A percentile compares a stretch with the other conserved stretches of the same genome.
These are phyloP conservation scores for Porcisia deanei DNA, from an alignment of 208 protist genomes.

Conservation along the genomic window DNA sequence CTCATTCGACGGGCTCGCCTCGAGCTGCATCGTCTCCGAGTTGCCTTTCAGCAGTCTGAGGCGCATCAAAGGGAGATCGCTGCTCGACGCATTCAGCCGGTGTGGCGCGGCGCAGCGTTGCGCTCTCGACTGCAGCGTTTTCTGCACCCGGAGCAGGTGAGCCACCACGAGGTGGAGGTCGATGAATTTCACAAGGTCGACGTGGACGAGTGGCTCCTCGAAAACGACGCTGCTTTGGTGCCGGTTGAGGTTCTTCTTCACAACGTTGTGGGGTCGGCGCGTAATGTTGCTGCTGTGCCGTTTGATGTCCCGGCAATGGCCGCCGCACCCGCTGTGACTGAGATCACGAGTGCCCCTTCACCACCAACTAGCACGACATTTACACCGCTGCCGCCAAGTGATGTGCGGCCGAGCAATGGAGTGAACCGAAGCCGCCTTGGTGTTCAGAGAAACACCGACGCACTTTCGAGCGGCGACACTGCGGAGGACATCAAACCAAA, in stretches of 20 bases:
- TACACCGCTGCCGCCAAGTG: slow-evolving; percentile 1
- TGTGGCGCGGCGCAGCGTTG: slow-evolving; percentile 82
- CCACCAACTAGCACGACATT: background rate
- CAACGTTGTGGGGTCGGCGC: slow-evolving; percentile 37
- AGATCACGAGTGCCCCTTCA: background rate
- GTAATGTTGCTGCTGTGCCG: slow-evolving; percentile 15
- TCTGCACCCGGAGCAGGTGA: slow-evolving; percentile 16
- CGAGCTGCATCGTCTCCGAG: background rate
- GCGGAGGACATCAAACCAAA: background rate
- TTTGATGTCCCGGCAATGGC: slow-evolving; percentile 11
- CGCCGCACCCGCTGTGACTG: too few species aligned
- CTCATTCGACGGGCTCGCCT: slow-evolving; percentile 15
- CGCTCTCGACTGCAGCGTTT: slow-evolving; percentile 70
- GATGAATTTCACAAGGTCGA: slow-evolving; percentile 54
- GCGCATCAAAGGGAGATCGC: slow-evolving; percentile 47
- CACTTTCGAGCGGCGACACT: background rate
- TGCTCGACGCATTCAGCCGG: slow-evolving; percentile 71
- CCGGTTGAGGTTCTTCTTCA: slow-evolving; percentile 40
- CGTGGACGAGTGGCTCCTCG: slow-evolving; percentile 31
- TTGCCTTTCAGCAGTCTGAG: slow-evolving; percentile 17
- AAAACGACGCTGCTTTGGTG: slow-evolving; percentile 11
- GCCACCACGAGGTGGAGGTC: slow-evolving; percentile 38
- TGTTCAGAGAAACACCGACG: background rate
- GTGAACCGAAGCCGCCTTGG: background rate
- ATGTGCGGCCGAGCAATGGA: background rate